Base-by-base conservation (phyloP, 768 basidiomycete genomes). In the Termitomyces sp. region DNA sequence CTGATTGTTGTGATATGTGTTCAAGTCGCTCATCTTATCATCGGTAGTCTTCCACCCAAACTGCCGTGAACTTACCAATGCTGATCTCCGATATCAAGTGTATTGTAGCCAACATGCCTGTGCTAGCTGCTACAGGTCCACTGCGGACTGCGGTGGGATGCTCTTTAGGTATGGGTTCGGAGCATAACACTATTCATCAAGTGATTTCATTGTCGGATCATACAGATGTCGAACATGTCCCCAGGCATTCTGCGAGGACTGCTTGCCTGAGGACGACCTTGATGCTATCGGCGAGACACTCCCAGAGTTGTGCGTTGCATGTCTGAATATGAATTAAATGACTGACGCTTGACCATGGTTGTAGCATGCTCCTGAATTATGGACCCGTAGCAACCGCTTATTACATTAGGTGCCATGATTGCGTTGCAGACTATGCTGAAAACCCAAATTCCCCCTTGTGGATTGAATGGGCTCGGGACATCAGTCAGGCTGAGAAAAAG, bases 181-280 rank as follows among this genome's bases (percentile, higher is more conserved):
- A 52, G 15, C 32, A 10, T 31, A 43, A 5, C 8, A 10, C 20
- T 14, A n/a, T 20, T 12, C 17, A 42, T n/a, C 36, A 54, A 3
- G 32, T 25, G 8, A 36, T 59, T 10, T 47, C 38, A n/a, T 61
- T 17, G 12, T 32, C 9, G 40, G 29, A 31, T 51, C 11, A n/a
- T 38, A 25, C 55, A 85, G 84, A 62, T 87, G 85, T 63, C 83
- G 80, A 60, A 86, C 84, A 0, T 87, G 86, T 66, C 79, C 82
- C 15, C 71, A 77, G 56, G 83, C 86, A 2, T 84, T 81, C 62
- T 87, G 86, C 69, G 83, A 86, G 57, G 86, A 87, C 64, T 87
- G 86, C 68, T 63, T 87, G 45, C 80, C 83, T 5, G 64, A 69
- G 3, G 82, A 78, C 4, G 79, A 84, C 5, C 72, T 85, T 38